These are phyloP conservation scores for Coemansia sp. DNA, from an alignment of 192 early-diverging fungal species.

Conservation along the genomic window DNA sequence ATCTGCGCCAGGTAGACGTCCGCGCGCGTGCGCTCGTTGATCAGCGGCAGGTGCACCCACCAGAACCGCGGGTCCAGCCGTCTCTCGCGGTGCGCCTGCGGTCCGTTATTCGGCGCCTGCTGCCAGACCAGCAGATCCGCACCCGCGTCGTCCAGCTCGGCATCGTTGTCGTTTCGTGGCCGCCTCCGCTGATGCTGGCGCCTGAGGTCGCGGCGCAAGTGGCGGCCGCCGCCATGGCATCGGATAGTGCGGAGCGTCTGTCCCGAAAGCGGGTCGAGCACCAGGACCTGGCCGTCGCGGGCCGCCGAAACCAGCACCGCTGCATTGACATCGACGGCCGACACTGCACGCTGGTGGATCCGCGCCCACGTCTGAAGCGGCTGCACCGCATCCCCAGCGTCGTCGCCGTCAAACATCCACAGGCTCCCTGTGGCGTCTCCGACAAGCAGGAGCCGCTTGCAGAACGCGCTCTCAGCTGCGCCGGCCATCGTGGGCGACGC, in stretches of 20 bases:
- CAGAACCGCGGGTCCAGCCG: constrained; percentile 33
- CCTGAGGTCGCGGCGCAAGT: not conserved
- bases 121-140: not conserved
- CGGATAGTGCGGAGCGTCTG: constrained; percentile 16
- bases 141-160: not conserved
- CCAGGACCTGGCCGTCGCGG: constrained; percentile 33
- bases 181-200: not conserved
- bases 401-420: constrained; percentile 31
- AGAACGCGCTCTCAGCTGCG: not conserved
- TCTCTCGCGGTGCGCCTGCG: not conserved
- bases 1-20: constrained; percentile 20
- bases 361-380: constrained; percentile 21
- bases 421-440: constrained; percentile 38
- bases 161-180: not conserved
- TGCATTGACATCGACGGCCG: constrained; percentile 24
- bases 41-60: constrained; percentile 31
- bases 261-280: constrained; percentile 25
- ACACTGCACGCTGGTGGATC: constrained; percentile 31
- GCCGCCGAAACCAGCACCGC: constrained; percentile 28
- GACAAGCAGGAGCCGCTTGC: constrained; percentile 26
- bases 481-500: not conserved
- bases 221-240: constrained; percentile 27
- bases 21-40: constrained; percentile 1
- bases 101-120: not conserved
- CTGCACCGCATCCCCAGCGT: not conserved